Evolutionary conservation across 75 land plant genomes (phyloP), one percentile per base, ranked within the genome.

Genomic region (Cryptomeria japonica): DNA sequence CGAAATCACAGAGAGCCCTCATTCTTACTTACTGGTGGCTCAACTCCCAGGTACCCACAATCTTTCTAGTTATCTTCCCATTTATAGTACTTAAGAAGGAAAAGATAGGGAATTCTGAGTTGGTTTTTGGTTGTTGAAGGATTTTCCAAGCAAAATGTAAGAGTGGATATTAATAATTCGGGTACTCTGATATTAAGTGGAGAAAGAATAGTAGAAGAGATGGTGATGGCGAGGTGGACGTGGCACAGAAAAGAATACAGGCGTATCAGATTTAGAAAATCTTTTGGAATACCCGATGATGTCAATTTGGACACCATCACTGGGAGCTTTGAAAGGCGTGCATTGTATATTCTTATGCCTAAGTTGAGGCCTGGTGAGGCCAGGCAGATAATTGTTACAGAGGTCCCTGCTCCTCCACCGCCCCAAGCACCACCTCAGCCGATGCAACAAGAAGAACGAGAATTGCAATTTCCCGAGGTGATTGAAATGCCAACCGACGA

Each of bases 41-140:
- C 84, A 80, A 10, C 84, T 80, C 51, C 84, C 84, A 80, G 51
- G 84, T 80, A 80, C 84, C 77, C 34, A 34, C 77, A 12, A 73
- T 73, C 37, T 34, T 73, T 73, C 28, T 73, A 31, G 11, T 73
- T 73, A 0, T 73, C 14, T 34, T 32, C 77, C 3, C 15, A 73
- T 32, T 34, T 73, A 34, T 73, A 34, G 32, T 73, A 34, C 3
- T 73, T 73, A 11, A 32, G 12, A 28, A 72, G 37, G 34, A 32
- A 31, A 12, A 13, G 4, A 32, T 6, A 0, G 77, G 34, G 9
- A 11, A 32, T 73, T 10, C 77, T 73, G 34, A 73, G 77, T 73
- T 73, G 37, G 77, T 16, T 82, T 39, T 1, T 10, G 19, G 8
- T 19, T 19, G 28, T 41, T 46, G 84, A 82, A 82, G 84, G 84